phyloP scores from a whole-genome alignment of 305 asterid genomes.

The Fraxinus velutina region DNA sequence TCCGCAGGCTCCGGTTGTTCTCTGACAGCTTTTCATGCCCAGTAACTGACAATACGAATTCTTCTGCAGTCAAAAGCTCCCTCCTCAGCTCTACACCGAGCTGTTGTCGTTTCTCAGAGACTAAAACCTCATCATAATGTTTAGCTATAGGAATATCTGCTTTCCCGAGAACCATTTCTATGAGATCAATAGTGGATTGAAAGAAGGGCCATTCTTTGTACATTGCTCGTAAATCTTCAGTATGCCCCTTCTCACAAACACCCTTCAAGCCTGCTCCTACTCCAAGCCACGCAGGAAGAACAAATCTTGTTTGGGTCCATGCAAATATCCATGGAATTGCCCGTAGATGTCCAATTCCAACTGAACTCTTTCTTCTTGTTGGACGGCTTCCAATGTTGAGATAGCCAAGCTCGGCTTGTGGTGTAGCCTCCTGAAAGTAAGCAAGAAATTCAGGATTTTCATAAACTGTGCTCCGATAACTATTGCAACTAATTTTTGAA shows the following conservation, averaged over 20 bases:
- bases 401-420: conserved; percentile 88
- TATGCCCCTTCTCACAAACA: conserved; percentile 72
- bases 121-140: conserved; percentile 84
- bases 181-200: conserved; percentile 88
- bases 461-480: conserved; percentile 72
- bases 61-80: conserved; percentile 72
- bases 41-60: conserved; percentile 62
- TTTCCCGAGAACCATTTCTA: conserved; percentile 93
- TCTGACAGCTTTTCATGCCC: conserved; percentile 80
- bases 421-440: conserved; percentile 94
- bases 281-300: conserved; percentile 98
- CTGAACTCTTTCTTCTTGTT: conserved; percentile 65
- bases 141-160: conserved; percentile 84
- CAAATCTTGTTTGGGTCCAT: conserved; percentile 94
- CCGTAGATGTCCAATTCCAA: conserved; percentile 73
- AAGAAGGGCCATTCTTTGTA: conserved; percentile 95
- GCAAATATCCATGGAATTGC: conserved; percentile 98
- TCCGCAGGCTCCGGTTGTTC: conserved; percentile 65
- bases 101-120: conserved; percentile 56
- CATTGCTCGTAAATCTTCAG: conserved; percentile 79
- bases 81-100: conserved; percentile 74
- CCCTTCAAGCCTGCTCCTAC: conserved; percentile 91
- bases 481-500: conserved; percentile 69
- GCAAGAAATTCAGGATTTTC: conserved; percentile 84
- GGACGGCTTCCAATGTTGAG: conserved; percentile 99